These are phyloP conservation scores for Trypanosoma avium DNA, from an alignment of 208 protist genomes.

Conservation along the genomic window DNA sequence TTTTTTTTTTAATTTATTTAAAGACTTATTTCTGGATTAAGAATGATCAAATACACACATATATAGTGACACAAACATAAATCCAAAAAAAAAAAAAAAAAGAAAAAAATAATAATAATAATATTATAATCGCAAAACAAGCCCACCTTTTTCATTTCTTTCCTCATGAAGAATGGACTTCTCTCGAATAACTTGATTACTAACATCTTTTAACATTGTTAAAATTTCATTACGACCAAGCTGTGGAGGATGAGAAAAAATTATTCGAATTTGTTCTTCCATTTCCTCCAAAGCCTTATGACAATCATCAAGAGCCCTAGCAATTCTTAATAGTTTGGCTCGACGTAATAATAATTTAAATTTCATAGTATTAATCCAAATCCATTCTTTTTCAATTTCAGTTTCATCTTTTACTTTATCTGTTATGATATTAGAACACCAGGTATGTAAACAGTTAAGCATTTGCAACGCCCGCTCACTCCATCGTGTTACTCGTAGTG, in stretches of 20 bases:
- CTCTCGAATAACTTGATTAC: constrained; percentile 8
- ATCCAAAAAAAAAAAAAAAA: constrained; percentile 22
- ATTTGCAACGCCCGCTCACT: constrained; percentile 20
- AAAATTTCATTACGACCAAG: neutral
- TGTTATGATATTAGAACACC: neutral
- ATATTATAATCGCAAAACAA: constrained; percentile 28
- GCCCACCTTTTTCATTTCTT: constrained; percentile 5
- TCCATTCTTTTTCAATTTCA: constrained; percentile 7
- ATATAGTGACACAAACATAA: neutral
- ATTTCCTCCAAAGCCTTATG: constrained; percentile 7
- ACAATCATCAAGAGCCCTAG: constrained; percentile 17
- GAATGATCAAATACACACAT: no score
- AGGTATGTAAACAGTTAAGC: constrained; percentile 10
- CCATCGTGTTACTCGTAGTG: constrained; percentile 10
- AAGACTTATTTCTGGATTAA: no score
- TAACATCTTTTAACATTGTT: constrained; percentile 19
- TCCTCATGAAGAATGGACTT: constrained; percentile 12
- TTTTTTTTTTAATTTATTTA: no score
- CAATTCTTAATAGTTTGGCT: constrained; percentile 10
- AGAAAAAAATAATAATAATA: constrained; percentile 20
- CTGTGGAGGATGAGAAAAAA: neutral
- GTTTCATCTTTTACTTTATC: neutral
- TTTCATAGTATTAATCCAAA: constrained; percentile 23
- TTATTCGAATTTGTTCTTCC: constrained; percentile 20
- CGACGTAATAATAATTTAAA: constrained; percentile 30